Percentiles rank a stretch among this genome's conserved stretches.
phyloP scores from a whole-genome alignment of 208 protist genomes.

The Spongospora subterranea region DNA sequence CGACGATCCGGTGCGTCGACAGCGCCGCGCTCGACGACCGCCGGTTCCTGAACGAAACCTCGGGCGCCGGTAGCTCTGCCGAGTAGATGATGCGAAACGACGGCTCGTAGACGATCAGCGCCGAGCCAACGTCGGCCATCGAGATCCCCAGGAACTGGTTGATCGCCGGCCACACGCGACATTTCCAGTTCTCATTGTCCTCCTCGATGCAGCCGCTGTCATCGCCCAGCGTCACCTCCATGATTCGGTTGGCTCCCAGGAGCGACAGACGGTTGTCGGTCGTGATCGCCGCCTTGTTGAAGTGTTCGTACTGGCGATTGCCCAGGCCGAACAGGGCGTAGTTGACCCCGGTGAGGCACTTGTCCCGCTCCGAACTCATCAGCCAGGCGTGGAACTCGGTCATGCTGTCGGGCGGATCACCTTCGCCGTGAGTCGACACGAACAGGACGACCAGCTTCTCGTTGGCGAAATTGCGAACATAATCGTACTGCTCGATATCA shows the following conservation, averaged over 20 bases:
- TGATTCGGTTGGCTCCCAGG: constrained; percentile 41
- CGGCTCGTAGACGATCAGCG: background rate
- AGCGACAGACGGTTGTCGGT: background rate
- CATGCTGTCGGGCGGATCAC: constrained; percentile 59
- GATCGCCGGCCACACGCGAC: background rate
- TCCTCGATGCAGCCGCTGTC: constrained; percentile 59
- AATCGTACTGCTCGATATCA: constrained; percentile 61
- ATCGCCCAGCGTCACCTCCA: constrained; percentile 40
- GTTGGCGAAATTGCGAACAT: background rate
- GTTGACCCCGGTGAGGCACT: background rate
- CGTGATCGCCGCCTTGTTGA: constrained; percentile 31
- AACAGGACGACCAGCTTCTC: constrained; percentile 54
- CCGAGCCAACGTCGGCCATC: background rate
- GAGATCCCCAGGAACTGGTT: constrained; percentile 35
- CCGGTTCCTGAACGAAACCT: constrained; percentile 21
- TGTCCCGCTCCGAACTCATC: background rate
- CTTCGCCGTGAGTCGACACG: constrained; percentile 62
- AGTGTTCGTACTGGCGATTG: constrained; percentile 57
- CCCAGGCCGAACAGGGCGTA: constrained; percentile 62
- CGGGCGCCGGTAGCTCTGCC: background rate
- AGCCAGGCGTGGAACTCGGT: constrained; percentile 54
- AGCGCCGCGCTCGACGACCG: background rate
- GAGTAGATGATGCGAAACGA: constrained; percentile 6
- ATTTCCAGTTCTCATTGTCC: constrained; percentile 42
- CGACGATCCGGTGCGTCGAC: background rate